phyloP scores from a whole-genome alignment of 2,329 filamentous ascomycete genomes.

The Massarina eburnea region DNA sequence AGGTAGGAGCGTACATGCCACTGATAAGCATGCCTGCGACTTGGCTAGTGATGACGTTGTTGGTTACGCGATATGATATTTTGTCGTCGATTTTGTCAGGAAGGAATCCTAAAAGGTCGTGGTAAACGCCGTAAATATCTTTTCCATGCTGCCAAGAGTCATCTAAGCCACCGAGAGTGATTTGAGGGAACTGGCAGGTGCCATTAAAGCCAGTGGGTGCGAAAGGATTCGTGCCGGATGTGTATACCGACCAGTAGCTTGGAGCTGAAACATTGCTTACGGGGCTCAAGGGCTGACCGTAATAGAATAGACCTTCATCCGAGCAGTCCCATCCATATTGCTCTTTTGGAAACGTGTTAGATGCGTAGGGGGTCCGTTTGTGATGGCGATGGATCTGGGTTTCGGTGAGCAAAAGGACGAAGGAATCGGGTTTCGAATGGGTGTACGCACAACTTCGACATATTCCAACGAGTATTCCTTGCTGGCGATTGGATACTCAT shows the following conservation, averaged over 20 bases:
- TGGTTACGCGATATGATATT: constrained; percentile 72
- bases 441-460: constrained; percentile 66
- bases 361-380: constrained; percentile 78
- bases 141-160: constrained; percentile 75
- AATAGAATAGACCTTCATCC: constrained; percentile 70
- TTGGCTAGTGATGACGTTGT: constrained; percentile 80
- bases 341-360: constrained; percentile 76
- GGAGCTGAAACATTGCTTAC: constrained; percentile 52
- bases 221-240: constrained; percentile 67
- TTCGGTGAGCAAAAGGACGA: constrained; percentile 2
- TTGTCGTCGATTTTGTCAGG: constrained; percentile 51
- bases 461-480: constrained; percentile 68
- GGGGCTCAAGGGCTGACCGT: constrained; percentile 59
- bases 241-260: constrained; percentile 68
- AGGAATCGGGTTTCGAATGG: background rate
- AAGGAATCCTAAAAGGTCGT: constrained; percentile 67
- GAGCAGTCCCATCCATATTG: constrained; percentile 72
- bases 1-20: constrained; percentile 57
- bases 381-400: constrained; percentile 76
- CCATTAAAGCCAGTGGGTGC: constrained; percentile 67
- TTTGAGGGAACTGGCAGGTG: constrained; percentile 79
- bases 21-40: constrained; percentile 74
- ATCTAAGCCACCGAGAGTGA: constrained; percentile 69
- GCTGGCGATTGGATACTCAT: constrained; percentile 62
- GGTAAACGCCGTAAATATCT: constrained; percentile 78